Percentiles rank a stretch among this genome's conserved stretches.
phyloP scores from a whole-genome alignment of 768 basidiomycete genomes.

The Lentinula lateritia region DNA sequence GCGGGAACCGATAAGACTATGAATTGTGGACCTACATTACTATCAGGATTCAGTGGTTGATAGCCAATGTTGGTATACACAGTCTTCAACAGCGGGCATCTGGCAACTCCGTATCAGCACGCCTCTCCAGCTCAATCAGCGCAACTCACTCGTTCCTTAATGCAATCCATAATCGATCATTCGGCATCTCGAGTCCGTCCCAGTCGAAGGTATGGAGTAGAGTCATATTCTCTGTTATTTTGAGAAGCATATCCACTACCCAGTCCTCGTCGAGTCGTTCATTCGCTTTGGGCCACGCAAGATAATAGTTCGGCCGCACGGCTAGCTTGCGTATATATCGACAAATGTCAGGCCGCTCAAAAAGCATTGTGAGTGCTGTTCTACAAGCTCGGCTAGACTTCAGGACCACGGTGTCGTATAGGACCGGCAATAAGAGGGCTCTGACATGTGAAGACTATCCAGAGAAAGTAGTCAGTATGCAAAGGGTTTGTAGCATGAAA shows the following conservation, averaged over 20 bases:
- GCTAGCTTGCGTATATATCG: conserved; percentile 35
- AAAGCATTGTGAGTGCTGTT: conserved; percentile 31
- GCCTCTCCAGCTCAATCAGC: background rate
- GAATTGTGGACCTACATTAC: conserved; percentile 16
- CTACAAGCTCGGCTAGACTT: conserved; percentile 36
- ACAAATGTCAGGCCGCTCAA: conserved; percentile 27
- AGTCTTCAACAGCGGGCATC: conserved; percentile 37
- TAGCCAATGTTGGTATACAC: conserved; percentile 41
- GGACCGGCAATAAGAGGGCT: conserved; percentile 21
- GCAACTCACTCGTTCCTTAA: conserved; percentile 31
- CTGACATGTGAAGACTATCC: conserved; percentile 7
- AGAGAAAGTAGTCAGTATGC: background rate
- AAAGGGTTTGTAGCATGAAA: background rate
- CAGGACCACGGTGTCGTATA: conserved; percentile 40
- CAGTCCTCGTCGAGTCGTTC: conserved; percentile 32
- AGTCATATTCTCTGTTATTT: conserved; percentile 26
- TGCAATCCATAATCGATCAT: conserved; percentile 34
- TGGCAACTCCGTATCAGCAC: conserved; percentile 11
- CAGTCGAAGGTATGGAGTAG: conserved; percentile 40
- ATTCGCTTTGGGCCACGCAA: conserved; percentile 43
- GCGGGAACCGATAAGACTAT: background rate
- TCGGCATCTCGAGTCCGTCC: conserved; percentile 45
- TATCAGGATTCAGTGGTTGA: conserved; percentile 26
- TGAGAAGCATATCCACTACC: conserved; percentile 31
- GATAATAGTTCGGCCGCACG: conserved; percentile 46